Conservation (phyloP, 2,329 filamentous ascomycete genomes). For the Talaromyces atroroseus region DNA sequence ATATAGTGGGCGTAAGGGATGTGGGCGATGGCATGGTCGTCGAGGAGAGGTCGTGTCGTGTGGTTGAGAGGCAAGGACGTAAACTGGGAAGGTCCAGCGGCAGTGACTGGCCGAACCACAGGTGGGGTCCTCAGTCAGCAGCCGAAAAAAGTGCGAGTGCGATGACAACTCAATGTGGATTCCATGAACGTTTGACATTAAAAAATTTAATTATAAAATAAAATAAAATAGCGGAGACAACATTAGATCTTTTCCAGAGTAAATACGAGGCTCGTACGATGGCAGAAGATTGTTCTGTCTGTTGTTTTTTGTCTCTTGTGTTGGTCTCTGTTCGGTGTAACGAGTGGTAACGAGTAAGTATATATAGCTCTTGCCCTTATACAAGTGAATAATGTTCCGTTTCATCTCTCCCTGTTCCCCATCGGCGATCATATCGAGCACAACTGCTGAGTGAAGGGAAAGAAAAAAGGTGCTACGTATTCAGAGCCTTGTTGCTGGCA, state of each 20-base stretch:
- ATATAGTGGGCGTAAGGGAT: neutral
- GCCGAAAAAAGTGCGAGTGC: neutral
- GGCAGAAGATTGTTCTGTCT: neutral
- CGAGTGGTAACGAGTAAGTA: neutral
- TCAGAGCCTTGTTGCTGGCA: neutral
- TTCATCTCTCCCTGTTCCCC: neutral
- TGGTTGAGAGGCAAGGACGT: constrained; percentile 6
- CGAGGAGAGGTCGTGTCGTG: constrained; percentile 3
- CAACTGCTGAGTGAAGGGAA: neutral
- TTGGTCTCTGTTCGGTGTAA: neutral
- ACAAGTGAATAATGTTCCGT: neutral
- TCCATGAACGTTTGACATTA: neutral
- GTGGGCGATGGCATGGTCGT: neutral
- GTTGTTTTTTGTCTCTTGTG: neutral
- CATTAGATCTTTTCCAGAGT: neutral
- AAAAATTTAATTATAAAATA: too few relatives aligned
- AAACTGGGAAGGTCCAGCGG: neutral
- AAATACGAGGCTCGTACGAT: neutral
- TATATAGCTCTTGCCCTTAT: neutral
- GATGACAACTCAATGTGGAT: neutral
- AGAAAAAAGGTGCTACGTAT: neutral
- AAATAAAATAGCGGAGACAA: neutral
- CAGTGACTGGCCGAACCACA: neutral
- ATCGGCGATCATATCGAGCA: neutral
- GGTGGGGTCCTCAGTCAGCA: neutral